phyloP scores from a whole-genome alignment of 169 alveolate genomes.

The Cryptosporidium meleagridis region DNA sequence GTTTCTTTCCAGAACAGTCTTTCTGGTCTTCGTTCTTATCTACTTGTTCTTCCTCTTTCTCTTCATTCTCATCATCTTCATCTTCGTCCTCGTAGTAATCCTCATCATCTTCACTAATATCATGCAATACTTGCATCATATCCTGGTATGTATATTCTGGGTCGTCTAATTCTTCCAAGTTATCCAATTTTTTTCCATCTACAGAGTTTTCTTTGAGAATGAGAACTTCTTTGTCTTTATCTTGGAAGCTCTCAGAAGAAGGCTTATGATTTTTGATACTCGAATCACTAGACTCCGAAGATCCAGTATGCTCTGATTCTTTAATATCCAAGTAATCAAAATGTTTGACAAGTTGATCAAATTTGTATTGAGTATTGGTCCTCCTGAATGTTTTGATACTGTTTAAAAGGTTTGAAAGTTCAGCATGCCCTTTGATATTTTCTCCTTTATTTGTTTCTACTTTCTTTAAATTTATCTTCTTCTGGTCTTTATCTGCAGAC shows the following conservation, averaged over 20 bases:
- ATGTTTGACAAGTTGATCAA: slow-evolving; percentile 1
- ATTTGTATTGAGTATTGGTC: not conserved
- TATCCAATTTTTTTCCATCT: not conserved
- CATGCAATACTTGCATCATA: slow-evolving; percentile 19
- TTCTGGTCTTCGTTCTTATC: not conserved
- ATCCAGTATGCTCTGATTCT: not conserved
- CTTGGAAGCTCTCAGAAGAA: not conserved
- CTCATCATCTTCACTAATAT: not conserved
- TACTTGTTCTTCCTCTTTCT: not conserved
- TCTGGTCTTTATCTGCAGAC: not conserved
- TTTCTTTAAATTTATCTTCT: not conserved
- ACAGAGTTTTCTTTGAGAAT: not conserved
- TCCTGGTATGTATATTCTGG: slow-evolving; percentile 5
- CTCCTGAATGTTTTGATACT: not conserved
- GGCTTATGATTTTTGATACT: not conserved
- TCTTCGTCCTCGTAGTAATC: not conserved
- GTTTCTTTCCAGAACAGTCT: not conserved
- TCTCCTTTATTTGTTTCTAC: not conserved
- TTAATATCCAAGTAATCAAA: slow-evolving; percentile 52
- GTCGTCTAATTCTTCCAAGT: not conserved
- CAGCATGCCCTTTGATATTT: not conserved
- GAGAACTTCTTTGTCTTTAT: not conserved
- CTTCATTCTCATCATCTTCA: slow-evolving; percentile 20
- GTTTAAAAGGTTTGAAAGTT: slow-evolving; percentile 6
- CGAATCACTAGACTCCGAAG: not conserved